Evolutionary conservation across 495 filamentous ascomycete genomes (phyloP).

Genomic region (Penicillium fimorum): DNA sequence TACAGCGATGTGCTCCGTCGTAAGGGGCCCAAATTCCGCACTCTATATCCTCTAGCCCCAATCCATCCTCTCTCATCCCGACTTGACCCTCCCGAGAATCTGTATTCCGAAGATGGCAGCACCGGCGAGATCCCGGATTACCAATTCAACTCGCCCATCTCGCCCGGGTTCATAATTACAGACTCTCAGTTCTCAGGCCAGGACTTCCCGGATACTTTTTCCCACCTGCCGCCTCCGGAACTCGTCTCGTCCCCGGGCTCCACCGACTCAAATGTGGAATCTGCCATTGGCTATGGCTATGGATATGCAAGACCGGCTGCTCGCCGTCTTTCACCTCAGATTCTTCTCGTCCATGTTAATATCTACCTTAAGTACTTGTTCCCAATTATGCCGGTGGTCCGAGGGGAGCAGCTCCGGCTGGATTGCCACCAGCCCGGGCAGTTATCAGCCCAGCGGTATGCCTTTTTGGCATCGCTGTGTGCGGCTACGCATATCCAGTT

Average conservation of each 20-base stretch:
- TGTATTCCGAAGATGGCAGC: slow-evolving; percentile 20
- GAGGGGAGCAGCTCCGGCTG: slow-evolving; percentile 63
- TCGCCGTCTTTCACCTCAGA: slow-evolving; percentile 34
- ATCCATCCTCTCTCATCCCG: slow-evolving; percentile 37
- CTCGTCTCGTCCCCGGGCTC: slow-evolving; percentile 46
- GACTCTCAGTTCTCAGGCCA: slow-evolving; percentile 27
- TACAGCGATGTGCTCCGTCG: slow-evolving; percentile 46
- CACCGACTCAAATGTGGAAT: slow-evolving; percentile 35
- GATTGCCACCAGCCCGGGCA: slow-evolving; percentile 58
- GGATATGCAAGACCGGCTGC: slow-evolving; percentile 18
- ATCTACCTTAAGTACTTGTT: slow-evolving; percentile 64
- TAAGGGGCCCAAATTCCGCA: slow-evolving; percentile 48
- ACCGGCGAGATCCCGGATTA: slow-evolving; percentile 15
- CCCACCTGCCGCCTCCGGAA: slow-evolving; percentile 32
- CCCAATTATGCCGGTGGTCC: slow-evolving; percentile 76
- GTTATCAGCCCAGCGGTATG: slow-evolving; percentile 69
- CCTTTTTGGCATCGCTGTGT: slow-evolving; percentile 73
- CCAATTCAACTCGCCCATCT: slow-evolving; percentile 31
- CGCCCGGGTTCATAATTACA: slow-evolving; percentile 20
- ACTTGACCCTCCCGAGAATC: slow-evolving; percentile 17
- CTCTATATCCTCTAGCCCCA: slow-evolving; percentile 44
- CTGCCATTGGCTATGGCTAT: slow-evolving; percentile 18
- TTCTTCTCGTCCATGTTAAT: slow-evolving; percentile 45
- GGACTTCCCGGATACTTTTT: slow-evolving; percentile 29
- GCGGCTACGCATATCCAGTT: slow-evolving; percentile 86